A percentile compares a stretch with the other conserved stretches of the same genome.
Conservation (phyloP, 345 rosid species). For the Boechera retrofracta region DNA sequence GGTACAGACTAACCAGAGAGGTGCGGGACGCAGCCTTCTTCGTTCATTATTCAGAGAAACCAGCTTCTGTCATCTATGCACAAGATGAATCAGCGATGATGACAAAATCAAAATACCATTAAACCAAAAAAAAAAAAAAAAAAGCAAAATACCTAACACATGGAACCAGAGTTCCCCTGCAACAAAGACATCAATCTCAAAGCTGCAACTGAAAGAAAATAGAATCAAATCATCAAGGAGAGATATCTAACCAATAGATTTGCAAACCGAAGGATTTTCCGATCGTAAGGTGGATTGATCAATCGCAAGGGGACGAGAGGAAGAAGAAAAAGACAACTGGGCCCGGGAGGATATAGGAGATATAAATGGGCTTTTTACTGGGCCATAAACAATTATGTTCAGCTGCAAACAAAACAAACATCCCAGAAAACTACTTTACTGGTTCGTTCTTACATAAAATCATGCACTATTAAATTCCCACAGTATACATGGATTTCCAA, state of each 20-base stretch:
- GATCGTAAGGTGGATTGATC: slow-evolving; percentile 7
- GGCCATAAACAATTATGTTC: neutral
- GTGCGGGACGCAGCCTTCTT: slow-evolving; percentile 22
- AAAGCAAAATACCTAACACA: neutral
- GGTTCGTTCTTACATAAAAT: neutral
- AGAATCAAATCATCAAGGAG: slow-evolving; percentile 3
- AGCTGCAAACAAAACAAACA: neutral
- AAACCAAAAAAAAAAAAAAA: too few relatives aligned
- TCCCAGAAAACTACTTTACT: too few relatives aligned
- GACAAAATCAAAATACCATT: neutral
- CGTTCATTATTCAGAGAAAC: slow-evolving; percentile 21
- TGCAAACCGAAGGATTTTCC: slow-evolving; percentile 4
- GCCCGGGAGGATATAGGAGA: neutral
- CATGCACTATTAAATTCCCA: neutral
- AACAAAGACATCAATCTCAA: too few relatives aligned
- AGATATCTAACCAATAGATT: slow-evolving; percentile 9
- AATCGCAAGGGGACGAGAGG: neutral
- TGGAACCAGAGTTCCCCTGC: neutral
- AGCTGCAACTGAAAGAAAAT: neutral
- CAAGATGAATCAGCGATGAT: slow-evolving; percentile 15
- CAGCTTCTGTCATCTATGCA: neutral
- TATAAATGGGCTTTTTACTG: neutral
- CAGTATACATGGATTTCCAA: slow-evolving; percentile 24
- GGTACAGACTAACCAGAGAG: slow-evolving; percentile 33
- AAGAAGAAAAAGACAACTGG: neutral